Base-by-base conservation (phyloP, 139 green algal species). In the Spirogloea muscicola region DNA sequence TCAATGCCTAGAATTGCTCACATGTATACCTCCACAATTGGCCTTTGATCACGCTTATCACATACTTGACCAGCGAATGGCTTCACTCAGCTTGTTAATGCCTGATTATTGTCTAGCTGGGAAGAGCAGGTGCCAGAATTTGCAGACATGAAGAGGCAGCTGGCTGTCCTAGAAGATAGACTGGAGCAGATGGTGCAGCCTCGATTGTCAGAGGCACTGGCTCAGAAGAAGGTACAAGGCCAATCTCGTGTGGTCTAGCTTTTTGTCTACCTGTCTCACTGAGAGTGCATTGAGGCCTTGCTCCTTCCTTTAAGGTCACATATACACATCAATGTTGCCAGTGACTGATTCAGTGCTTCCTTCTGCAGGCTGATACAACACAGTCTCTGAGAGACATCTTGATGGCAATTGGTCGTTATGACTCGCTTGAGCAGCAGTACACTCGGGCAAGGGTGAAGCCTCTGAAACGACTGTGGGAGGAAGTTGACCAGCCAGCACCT, bases 111-210 rank as follows among this genome's bases (percentile, higher is more conserved):
- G n/a, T n/a, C n/a, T n/a, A n/a, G n/a, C n/a, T n/a, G n/a, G n/a
- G n/a, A n/a, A n/a, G n/a, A 42, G 25, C 85, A 89, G 44, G 89
- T 91, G 31, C 89, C 89, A 0, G 87, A 92, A 79, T 93, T 93
- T 82, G 66, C 73, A 0, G 85, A 86, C 51, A 87, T 83, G 21
- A 68, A 75, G 38, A 49, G 84, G 7, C 75, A 74, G 68, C 85
- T 92, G 58, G 58, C 49, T 7, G 69, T 73, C 13, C 78, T 96
- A 39, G 90, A 97, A 74, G 88, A 93, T 63, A 68, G 91, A 1
- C 87, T 97, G 68, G 81, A 91, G 51, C 34, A 57, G 41, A 73
- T 89, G 52, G 86, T 94, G 46, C 86, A 94, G 82, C 89, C 84
- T 3, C 68, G 74, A 37, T 86, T 97, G 34, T 80, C 67, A 0